These are phyloP conservation scores for Sporothrix mexicana DNA, from an alignment of 2,329 filamentous ascomycete genomes.

Conservation along the genomic window DNA sequence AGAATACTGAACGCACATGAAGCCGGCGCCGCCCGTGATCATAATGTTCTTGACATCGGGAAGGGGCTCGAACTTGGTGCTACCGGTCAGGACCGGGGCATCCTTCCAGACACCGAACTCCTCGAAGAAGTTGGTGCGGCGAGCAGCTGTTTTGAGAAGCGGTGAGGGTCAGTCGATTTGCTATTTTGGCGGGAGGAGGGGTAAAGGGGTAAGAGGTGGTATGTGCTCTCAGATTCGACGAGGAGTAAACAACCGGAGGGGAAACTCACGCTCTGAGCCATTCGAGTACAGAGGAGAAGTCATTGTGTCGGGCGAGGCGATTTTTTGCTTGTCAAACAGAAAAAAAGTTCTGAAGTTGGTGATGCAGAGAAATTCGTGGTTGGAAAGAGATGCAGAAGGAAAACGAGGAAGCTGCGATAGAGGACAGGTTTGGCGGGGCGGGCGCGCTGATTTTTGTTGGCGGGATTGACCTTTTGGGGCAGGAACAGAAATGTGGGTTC, in stretches of 20 bases:
- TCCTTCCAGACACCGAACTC: conserved; percentile 72
- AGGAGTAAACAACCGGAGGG: not conserved
- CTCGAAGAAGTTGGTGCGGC: conserved; percentile 54
- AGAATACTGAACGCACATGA: conserved; percentile 68
- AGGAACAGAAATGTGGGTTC: conserved; percentile 33
- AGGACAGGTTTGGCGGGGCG: conserved; percentile 31
- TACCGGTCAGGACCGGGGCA: conserved; percentile 72
- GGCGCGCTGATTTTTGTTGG: conserved; percentile 34
- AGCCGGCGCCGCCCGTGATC: conserved; percentile 82
- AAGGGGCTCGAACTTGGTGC: conserved; percentile 71
- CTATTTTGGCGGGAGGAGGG: not conserved
- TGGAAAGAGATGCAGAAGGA: conserved; percentile 19
- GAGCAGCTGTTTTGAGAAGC: conserved; percentile 37
- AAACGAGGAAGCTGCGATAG: conserved; percentile 30
- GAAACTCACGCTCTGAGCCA: conserved; percentile 32
- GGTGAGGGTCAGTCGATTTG: conserved; percentile 26
- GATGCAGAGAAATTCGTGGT: conserved; percentile 25
- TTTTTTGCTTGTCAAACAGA: conserved; percentile 20
- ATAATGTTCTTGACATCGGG: conserved; percentile 78
- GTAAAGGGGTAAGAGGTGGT: conserved; percentile 6
- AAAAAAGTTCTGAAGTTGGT: conserved; percentile 25
- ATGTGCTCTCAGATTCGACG: not conserved
- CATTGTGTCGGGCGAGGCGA: conserved; percentile 26
- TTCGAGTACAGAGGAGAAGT: conserved; percentile 33
- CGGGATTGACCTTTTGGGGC: conserved; percentile 16